Percentiles rank a stretch among this genome's conserved stretches.
phyloP scores from a whole-genome alignment of 805 yeast genomes.

The Priceomyces carsonii region DNA sequence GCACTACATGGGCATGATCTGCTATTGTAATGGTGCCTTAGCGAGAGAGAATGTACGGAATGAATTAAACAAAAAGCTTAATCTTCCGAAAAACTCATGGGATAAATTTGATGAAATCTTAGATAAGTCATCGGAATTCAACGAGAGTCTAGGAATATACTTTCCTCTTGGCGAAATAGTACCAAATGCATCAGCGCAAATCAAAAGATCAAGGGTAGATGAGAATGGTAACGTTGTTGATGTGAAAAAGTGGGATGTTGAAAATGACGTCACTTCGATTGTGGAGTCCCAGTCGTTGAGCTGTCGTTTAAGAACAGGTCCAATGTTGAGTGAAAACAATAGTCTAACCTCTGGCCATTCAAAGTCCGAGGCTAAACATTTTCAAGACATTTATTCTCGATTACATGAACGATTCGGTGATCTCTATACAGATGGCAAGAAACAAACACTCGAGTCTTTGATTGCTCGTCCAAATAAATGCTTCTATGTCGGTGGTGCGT shows the following conservation, averaged over 20 bases:
- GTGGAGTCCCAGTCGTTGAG: conserved; percentile 87
- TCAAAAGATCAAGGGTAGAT: conserved; percentile 50
- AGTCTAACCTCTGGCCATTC: conserved; percentile 8
- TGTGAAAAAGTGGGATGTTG: conserved; percentile 45
- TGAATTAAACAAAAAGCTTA: conserved; percentile 50
- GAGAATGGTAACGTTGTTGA: conserved; percentile 23
- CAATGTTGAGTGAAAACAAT: conserved; percentile 52
- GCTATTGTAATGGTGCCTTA: conserved; percentile 87
- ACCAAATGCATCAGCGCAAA: conserved; percentile 73
- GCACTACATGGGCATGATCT: conserved; percentile 91
- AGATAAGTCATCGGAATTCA: conserved; percentile 34
- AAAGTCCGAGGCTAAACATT: conserved; percentile 10
- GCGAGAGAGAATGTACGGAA: conserved; percentile 81
- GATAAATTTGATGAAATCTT: conserved; percentile 57
- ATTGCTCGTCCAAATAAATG: conserved; percentile 64
- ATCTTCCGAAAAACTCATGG: conserved; percentile 48
- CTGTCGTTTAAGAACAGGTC: conserved; percentile 77
- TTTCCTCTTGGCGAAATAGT: conserved; percentile 91
- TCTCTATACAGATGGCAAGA: conserved; percentile 50
- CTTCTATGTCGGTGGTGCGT: conserved; percentile 87
- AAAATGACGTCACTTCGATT: conserved; percentile 70
- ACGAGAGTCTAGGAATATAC: conserved; percentile 67
- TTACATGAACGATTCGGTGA: conserved; percentile 38
- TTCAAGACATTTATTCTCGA: conserved; percentile 24
- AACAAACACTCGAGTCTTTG: conserved; percentile 44